Evolutionary conservation across 2,329 filamentous ascomycete species (phyloP), one percentile per base, ranked within the genome.

Genomic region (Aspergillus fischeri): DNA sequence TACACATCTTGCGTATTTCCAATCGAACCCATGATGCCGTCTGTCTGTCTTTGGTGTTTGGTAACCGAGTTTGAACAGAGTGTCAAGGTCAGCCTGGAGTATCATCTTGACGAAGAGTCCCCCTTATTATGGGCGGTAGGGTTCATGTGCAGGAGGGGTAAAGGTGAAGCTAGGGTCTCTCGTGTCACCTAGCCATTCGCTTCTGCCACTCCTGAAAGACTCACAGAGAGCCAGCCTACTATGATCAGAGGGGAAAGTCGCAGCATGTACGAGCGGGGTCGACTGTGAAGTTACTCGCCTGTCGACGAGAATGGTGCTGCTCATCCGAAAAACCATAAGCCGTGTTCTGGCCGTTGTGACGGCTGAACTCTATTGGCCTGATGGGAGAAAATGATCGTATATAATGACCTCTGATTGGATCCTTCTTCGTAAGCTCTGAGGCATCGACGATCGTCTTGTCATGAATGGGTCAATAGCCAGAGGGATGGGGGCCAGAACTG

Each of bases 1-100:
- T 65, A 71, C 1, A 54, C 55, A 42, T 56, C 54, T 4, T 60
- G 53, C 14, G 29, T 49, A 17, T 55, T 45, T 7, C 28, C 45
- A 6, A 51, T 14, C 10, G 56, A 56, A 54, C 56, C 51, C 65
- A 67, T 67, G 11, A 24, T 61, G 51, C 24, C 35, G 11, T 48
- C 42, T 49, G 10, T 11, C 44, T 27, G 10, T 49, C 10, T 21
- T 44, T 4, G 8, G 4, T 21, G 32, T 17, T 6, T 17, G 21
- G 3, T 4, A 11, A 47, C 6, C 7, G 3, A 24, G 21, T 5
- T 47, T 14, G 10, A 27, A 21, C 10, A 27, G 11, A 27, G 44
- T 17, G 21, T 5, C 21, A 21, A 45, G 3, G 14, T 38, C 14
- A 7, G 14, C 14, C 14, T 38, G 32, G 2, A 17, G 32, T 1